These are phyloP conservation scores for Talaromyces sp. DNA, from an alignment of 2,329 filamentous ascomycete genomes.

Conservation along the genomic window DNA sequence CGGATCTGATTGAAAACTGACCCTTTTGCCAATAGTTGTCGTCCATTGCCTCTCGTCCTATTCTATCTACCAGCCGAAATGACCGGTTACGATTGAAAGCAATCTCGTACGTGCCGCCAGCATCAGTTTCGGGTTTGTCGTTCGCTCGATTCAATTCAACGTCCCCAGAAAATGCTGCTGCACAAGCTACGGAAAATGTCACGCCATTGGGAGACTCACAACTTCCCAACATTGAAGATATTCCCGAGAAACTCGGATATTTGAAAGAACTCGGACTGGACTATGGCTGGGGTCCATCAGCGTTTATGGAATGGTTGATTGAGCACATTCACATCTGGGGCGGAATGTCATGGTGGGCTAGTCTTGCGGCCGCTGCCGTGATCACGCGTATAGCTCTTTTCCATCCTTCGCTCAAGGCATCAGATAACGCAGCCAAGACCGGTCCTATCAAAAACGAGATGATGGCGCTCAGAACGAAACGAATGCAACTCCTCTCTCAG, in stretches of 20 bases:
- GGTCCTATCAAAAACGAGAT: conserved; percentile 59
- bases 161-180: conserved; percentile 23
- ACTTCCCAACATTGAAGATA: conserved; percentile 48
- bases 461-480: conserved; percentile 41
- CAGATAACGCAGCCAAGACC: conserved; percentile 61
- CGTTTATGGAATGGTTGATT: conserved; percentile 69
- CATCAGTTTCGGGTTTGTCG: conserved; percentile 26
- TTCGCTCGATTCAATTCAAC: conserved; percentile 43
- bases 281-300: conserved; percentile 78
- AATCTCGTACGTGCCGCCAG: conserved; percentile 18
- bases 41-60: conserved; percentile 32
- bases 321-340: conserved; percentile 78
- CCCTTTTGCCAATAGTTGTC: conserved; percentile 34
- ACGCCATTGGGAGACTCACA: conserved; percentile 26
- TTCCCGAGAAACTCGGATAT: conserved; percentile 78
- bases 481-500: conserved; percentile 44
- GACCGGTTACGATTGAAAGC: conserved; percentile 11
- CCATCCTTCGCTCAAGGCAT: conserved; percentile 62
- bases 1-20: conserved; percentile 15
- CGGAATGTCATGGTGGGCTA: conserved; percentile 78
- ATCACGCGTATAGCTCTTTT: conserved; percentile 65
- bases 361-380: conserved; percentile 66
- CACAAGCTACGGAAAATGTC: conserved; percentile 16
- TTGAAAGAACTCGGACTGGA: conserved; percentile 79
- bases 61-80: conserved; percentile 24